Percentiles rank a stretch among this genome's conserved stretches.
These are phyloP conservation scores for Epichloe festucae DNA, from an alignment of 2,329 filamentous ascomycete genomes.

Conservation along the genomic window DNA sequence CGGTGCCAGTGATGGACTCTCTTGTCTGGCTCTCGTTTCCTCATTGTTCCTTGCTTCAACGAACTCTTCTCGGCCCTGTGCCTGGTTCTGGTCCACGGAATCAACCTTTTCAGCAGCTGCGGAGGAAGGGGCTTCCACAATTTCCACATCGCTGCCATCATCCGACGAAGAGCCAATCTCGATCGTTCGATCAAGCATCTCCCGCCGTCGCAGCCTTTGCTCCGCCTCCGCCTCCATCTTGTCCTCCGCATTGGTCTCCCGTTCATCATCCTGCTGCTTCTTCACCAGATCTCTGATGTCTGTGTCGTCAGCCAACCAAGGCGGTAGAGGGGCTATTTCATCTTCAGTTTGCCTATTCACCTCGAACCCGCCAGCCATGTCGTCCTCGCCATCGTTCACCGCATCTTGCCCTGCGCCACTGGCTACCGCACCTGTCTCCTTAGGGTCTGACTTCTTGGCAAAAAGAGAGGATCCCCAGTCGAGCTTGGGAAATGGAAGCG, in stretches of 20 bases:
- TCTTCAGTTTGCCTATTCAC: slow-evolving; percentile 30
- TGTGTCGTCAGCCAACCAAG: slow-evolving; percentile 55
- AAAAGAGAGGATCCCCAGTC: slow-evolving; percentile 53
- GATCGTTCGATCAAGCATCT: slow-evolving; percentile 38
- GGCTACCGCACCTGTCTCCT: slow-evolving; percentile 10
- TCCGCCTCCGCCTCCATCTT: slow-evolving; percentile 43
- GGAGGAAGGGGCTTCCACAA: slow-evolving; percentile 35
- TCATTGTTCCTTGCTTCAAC: not conserved
- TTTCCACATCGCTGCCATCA: slow-evolving; percentile 42
- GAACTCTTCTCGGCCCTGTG: slow-evolving; percentile 5
- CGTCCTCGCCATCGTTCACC: slow-evolving; percentile 27
- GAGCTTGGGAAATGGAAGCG: slow-evolving; percentile 82
- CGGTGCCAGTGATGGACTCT: slow-evolving; percentile 2
- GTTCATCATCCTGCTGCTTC: slow-evolving; percentile 42
- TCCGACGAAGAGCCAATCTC: slow-evolving; percentile 51
- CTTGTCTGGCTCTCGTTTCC: not conserved
- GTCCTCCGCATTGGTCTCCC: slow-evolving; percentile 52
- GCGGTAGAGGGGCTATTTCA: slow-evolving; percentile 51
- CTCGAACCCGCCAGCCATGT: slow-evolving; percentile 53
- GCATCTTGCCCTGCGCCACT: slow-evolving; percentile 11
- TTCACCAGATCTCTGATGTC: slow-evolving; percentile 54
- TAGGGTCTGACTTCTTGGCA: slow-evolving; percentile 23
- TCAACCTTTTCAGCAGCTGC: slow-evolving; percentile 9
- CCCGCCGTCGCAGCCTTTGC: slow-evolving; percentile 30
- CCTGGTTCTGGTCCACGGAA: not conserved